phyloP scores from a whole-genome alignment of 2,329 filamentous ascomycete species.

The Aciculosporium take region DNA sequence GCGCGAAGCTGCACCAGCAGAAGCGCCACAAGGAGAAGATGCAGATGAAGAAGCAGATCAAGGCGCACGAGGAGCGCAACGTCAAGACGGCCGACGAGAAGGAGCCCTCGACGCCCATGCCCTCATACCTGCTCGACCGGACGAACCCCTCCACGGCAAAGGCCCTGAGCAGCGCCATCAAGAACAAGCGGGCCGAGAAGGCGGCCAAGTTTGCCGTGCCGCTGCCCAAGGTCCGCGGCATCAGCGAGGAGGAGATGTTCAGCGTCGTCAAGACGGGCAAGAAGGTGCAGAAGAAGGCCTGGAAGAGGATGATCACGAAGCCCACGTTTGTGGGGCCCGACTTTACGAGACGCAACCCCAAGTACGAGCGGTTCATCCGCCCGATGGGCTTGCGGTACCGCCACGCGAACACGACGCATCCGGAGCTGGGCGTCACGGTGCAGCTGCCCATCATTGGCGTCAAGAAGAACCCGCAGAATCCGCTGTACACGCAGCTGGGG shows the following conservation, averaged over 20 bases:
- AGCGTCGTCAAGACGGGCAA: conserved; percentile 92
- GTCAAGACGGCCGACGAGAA: conserved; percentile 77
- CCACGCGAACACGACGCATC: conserved; percentile 47
- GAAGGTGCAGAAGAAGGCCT: conserved; percentile 76
- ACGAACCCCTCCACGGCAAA: conserved; percentile 44
- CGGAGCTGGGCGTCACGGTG: conserved; percentile 73
- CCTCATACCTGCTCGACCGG: conserved; percentile 89
- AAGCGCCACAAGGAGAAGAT: conserved; percentile 96
- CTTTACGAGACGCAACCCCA: conserved; percentile 80
- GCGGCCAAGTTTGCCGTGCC: conserved; percentile 87
- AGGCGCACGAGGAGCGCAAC: conserved; percentile 88
- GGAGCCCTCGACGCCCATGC: conserved; percentile 67
- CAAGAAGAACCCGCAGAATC: conserved; percentile 62
- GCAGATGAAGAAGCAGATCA: conserved; percentile 90
- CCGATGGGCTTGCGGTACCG: conserved; percentile 38
- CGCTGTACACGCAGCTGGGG: conserved; percentile 82
- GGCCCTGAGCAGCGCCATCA: conserved; percentile 72
- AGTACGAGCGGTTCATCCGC: conserved; percentile 46
- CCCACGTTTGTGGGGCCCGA: conserved; percentile 69
- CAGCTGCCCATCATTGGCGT: conserved; percentile 64
- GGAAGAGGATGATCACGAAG: conserved; percentile 56
- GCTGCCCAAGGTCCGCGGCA: conserved; percentile 79
- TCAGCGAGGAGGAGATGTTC: conserved; percentile 95
- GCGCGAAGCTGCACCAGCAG: conserved; percentile 87
- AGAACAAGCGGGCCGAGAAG: conserved; percentile 90